phyloP scores from a whole-genome alignment of 176 grass and related monocot species.

The Carex myosuroides region DNA sequence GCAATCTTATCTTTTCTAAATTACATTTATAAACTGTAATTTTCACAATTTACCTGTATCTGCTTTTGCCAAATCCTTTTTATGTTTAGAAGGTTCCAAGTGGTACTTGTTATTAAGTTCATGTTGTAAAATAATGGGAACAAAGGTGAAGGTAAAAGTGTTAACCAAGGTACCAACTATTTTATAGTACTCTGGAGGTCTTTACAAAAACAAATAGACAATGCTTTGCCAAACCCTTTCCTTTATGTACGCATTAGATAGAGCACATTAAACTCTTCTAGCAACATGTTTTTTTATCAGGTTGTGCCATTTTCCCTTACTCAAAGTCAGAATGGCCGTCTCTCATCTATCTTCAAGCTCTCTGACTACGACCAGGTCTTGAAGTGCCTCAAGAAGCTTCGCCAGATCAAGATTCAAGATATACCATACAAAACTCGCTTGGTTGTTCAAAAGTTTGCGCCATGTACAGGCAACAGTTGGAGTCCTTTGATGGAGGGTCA shows the following conservation, averaged over 20 bases:
- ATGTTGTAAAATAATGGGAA: not conserved
- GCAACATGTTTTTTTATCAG: constrained; percentile 28
- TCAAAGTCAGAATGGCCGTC: constrained; percentile 50
- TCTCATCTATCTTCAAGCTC: constrained; percentile 70
- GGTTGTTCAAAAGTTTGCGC: constrained; percentile 44
- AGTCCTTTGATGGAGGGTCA: constrained; percentile 40
- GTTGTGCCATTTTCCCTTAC: constrained; percentile 52
- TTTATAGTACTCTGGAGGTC: not conserved
- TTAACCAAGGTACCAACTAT: not conserved
- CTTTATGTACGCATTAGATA: not conserved
- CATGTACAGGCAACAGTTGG: constrained; percentile 17
- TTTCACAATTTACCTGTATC: not conserved
- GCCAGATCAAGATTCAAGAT: constrained; percentile 43
- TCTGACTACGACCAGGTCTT: constrained; percentile 49
- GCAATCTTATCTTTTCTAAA: not conserved
- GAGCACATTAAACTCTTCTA: not conserved
- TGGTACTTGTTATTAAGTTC: not conserved
- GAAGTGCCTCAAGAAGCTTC: constrained; percentile 70
- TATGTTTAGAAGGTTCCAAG: not conserved
- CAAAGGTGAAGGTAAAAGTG: not conserved
- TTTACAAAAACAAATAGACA: not conserved
- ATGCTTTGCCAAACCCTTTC: not conserved
- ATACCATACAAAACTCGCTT: constrained; percentile 56
- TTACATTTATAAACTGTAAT: not conserved
- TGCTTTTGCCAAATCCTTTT: not conserved